Base-by-base conservation (phyloP, 2,329 filamentous ascomycete species). In the Colletotrichum magnum region DNA sequence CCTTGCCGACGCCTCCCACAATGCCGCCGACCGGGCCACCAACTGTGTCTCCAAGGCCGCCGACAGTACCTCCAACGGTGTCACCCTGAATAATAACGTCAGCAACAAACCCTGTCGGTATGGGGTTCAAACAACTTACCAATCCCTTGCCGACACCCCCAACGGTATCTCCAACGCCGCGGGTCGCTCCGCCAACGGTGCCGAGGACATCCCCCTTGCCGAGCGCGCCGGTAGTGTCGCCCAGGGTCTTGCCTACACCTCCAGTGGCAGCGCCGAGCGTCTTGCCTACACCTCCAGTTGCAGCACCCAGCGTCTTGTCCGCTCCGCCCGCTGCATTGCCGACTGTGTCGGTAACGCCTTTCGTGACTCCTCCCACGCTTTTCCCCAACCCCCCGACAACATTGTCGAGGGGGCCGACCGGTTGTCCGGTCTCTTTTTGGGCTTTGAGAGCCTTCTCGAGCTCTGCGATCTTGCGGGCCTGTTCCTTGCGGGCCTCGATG, bases 121-220 rank as follows among this genome's bases (percentile, higher is more conserved):
- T 4, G 47, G 4, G 4, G 2, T 7, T 0, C 12, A 12, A 18
- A 2, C 12, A 18, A 52, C 62, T 43, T 28, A 69, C 67, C 50
- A 69, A 41, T 61, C 67, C 67, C 51, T 69, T 69, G 39, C 67
- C 67, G 13, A 69, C 67, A 7, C 67, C 67, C 4, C 67, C 67
- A 4, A 69, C 67, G 10, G 67, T 69, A n/a, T 69, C 39, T 3
- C 67, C 67, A 10, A 69, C 51, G 10, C 67, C 67, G 1, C 39
- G 15, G 2, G 67, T 69, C 6, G 57, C 67, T 6, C 67, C 67
- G 5, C 67, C 67, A 3, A 69, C 56, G 2, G 67, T 67, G 32
- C 67, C 67, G 43, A 60, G 26, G 16, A 69, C 18, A 1, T 69
- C 67, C 3, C 67, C 67, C 12, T 39, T 50, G 12, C 67, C 67